Evolutionary conservation across 2,329 filamentous ascomycete species (phyloP).

Genomic region (Fusarium sp.): DNA sequence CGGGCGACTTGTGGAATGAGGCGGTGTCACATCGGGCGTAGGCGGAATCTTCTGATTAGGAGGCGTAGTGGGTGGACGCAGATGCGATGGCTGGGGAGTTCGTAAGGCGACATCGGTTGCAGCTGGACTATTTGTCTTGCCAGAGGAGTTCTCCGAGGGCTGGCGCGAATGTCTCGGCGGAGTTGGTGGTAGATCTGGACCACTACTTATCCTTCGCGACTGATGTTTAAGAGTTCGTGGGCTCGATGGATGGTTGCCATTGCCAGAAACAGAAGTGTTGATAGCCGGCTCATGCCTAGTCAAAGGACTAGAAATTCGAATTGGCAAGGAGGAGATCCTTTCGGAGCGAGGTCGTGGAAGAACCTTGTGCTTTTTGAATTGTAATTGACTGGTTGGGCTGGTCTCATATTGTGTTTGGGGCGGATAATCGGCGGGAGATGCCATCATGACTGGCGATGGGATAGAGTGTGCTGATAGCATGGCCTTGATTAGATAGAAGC

Average conservation of each 20-base stretch:
- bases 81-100: constrained; percentile 54
- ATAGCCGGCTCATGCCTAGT: constrained; percentile 43
- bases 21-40: constrained; percentile 81
- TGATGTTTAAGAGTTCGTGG: constrained; percentile 57
- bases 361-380: constrained; percentile 61
- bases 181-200: constrained; percentile 69
- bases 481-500: constrained; percentile 21
- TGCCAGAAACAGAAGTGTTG: constrained; percentile 46
- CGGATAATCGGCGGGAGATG: constrained; percentile 46
- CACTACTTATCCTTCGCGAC: constrained; percentile 55
- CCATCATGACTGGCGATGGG: constrained; percentile 51
- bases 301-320: constrained; percentile 39
- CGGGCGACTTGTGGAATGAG: constrained; percentile 61
- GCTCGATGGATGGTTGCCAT: constrained; percentile 52
- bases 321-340: constrained; percentile 40
- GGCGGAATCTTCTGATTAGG: constrained; percentile 75
- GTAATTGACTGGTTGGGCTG: constrained; percentile 49
- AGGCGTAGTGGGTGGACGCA: constrained; percentile 67
- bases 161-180: constrained; percentile 71
- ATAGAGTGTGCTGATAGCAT: constrained; percentile 47
- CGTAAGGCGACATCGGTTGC: constrained; percentile 53
- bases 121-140: constrained; percentile 56
- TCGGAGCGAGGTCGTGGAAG: constrained; percentile 53
- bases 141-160: constrained; percentile 64
- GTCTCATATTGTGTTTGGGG: constrained; percentile 44